Evolutionary conservation across 176 grass and related monocot species (phyloP).

Genomic region (Cocos nucifera): DNA sequence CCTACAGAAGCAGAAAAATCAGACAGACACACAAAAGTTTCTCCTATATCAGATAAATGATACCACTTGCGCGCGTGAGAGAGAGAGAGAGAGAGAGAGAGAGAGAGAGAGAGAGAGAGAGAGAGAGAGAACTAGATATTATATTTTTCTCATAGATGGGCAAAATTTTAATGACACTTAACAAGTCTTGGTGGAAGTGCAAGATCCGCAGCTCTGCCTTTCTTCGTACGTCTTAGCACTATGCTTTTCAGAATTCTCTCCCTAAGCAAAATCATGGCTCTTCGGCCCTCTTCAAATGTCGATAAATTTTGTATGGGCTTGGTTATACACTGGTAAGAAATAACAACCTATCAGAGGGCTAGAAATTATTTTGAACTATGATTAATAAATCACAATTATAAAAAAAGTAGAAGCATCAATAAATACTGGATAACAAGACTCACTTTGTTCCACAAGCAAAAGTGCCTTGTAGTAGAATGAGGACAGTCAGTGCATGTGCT

Average conservation of each 20-base stretch:
- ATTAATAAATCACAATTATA: background rate
- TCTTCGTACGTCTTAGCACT: slow-evolving; percentile 85
- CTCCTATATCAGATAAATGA: too few relatives aligned
- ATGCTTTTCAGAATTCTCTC: slow-evolving; percentile 84
- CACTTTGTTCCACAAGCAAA: slow-evolving; percentile 99
- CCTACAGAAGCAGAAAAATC: slow-evolving; percentile 29
- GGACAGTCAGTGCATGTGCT: slow-evolving; percentile 50
- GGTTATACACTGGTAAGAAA: slow-evolving; percentile 46
- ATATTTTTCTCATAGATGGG: slow-evolving; percentile 10
- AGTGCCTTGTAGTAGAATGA: slow-evolving; percentile 87
- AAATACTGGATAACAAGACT: slow-evolving; percentile 3
- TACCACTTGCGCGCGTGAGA: too few relatives aligned
- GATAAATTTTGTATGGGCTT: slow-evolving; percentile 51
- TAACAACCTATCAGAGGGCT: background rate
- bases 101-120: too few relatives aligned
- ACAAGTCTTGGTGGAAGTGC: slow-evolving; percentile 81
- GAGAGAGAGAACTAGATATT: too few relatives aligned
- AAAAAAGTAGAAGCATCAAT: slow-evolving; percentile 6
- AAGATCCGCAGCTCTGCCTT: slow-evolving; percentile 87
- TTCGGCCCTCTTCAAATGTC: slow-evolving; percentile 16
- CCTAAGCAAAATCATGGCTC: slow-evolving; percentile 72
- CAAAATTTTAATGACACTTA: slow-evolving; percentile 17
- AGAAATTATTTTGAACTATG: background rate
- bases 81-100: too few relatives aligned
- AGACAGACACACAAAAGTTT: too few relatives aligned